Evolutionary conservation across 495 filamentous ascomycete genomes (phyloP), one percentile per base, ranked within the genome.

Genomic region (Tetracladium setigerum): DNA sequence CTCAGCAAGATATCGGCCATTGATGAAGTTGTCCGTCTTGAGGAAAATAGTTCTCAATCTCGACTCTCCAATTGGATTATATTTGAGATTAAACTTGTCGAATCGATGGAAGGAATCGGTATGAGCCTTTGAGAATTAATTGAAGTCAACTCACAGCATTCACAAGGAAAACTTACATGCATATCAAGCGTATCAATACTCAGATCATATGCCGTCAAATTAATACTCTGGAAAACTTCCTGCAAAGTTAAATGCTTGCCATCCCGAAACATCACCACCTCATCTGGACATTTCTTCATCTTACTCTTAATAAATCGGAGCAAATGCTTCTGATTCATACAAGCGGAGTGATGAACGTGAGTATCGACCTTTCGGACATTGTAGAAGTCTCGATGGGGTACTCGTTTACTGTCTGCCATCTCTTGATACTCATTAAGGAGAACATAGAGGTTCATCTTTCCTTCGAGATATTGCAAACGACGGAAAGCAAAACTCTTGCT

Each of bases 271-370:
- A 97, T 75, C 14, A 98, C 92, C 30, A 90, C 81, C 69, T 98
- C 92, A 60, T 96, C 84, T 3, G 88, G 89, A 5, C 73, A 91
- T 61, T 94, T 97, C 74, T 95, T 95, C 86, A 98, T 95, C 67
- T 96, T 97, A 69, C 87, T 95, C 65, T 98, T 98, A 67, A 98
- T 98, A 65, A 97, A 98, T 33, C 92, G 86, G 49, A 98, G 73
- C 35, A 98, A 70, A 73, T 98, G 92, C 60, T 98, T 98, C 69
- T 97, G 92, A 63, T 97, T 98, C 92, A 98, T 98, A 63, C 94
- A 97, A 33, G 92, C 94, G 5, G 92, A 98, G 63, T 98, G 92
- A 63, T 98, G 92, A 50, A 98, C 92, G 73, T 98, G 92, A 12
- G 92, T 98, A 64, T 98, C 92, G 17, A 98, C 94, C 64, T 98